Conservation (phyloP, 2,329 filamentous ascomycete genomes). For the Colletotrichum sublineola region DNA sequence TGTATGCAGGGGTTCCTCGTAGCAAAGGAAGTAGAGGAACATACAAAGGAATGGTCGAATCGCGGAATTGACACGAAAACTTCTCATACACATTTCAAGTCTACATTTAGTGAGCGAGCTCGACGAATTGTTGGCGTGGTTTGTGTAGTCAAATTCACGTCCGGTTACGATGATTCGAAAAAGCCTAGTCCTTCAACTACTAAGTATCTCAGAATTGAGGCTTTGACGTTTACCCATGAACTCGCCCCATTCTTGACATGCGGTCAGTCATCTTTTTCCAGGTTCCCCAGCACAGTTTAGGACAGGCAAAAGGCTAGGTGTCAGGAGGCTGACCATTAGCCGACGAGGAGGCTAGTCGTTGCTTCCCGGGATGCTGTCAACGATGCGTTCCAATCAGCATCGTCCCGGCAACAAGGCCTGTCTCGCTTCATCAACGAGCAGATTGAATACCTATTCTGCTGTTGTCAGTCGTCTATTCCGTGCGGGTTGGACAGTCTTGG, state of each 20-base stretch:
- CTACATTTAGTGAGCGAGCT: too few relatives aligned
- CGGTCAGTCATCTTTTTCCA: neutral
- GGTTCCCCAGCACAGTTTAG: neutral
- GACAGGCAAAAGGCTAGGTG: neutral
- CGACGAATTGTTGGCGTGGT: neutral
- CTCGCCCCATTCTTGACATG: neutral
- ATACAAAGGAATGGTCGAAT: neutral
- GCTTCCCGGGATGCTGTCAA: neutral
- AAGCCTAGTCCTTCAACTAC: neutral
- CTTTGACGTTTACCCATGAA: neutral
- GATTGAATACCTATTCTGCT: neutral
- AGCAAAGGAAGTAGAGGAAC: too few relatives aligned
- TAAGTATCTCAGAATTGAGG: neutral
- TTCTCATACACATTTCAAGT: neutral
- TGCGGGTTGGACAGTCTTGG: neutral
- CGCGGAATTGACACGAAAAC: neutral
- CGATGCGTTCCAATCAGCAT: slow-evolving; percentile 18
- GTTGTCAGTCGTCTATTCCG: neutral
- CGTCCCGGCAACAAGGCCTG: neutral
- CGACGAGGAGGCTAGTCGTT: neutral
- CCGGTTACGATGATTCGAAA: neutral
- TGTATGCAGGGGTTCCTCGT: too few relatives aligned
- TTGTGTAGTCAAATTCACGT: neutral
- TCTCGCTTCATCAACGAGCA: neutral
- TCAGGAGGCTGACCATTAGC: neutral